phyloP scores from a whole-genome alignment of 371 early-diverging fungal species.

The Lichtheimia corymbifera region DNA sequence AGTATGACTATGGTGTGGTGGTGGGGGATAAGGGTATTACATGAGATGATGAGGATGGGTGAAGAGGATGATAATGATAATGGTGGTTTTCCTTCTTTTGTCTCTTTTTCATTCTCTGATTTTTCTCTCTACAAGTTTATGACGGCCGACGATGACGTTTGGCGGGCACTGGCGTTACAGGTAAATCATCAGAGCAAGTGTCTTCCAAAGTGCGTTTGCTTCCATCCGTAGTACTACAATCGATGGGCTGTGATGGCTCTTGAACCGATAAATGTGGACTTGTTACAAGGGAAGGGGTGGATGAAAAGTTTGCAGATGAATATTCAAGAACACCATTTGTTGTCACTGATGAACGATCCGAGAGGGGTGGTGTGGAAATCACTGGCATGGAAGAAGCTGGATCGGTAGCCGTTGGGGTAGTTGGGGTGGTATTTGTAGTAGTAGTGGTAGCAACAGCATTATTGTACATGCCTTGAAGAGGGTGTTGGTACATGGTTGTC shows the following conservation, averaged over 20 bases:
- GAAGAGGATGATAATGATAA: no score
- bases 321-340: slow-evolving; percentile 8
- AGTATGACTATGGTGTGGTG: no score
- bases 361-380: background rate
- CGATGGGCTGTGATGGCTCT: slow-evolving; percentile 2
- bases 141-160: background rate
- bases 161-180: background rate
- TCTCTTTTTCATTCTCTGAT: no score
- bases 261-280: slow-evolving; percentile 13
- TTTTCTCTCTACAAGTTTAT: background rate
- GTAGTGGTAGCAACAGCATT: no score
- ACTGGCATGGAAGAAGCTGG: background rate
- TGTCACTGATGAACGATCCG: slow-evolving; percentile 6
- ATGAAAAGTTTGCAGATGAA: slow-evolving; percentile 1
- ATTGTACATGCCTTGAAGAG: no score
- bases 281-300: slow-evolving; percentile 12
- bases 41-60: no score
- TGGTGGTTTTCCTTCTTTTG: no score
- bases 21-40: no score
- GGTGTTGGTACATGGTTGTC: no score
- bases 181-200: background rate
- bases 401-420: slow-evolving; percentile 44
- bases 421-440: slow-evolving; percentile 81
- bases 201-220: no score
- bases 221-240: no score